phyloP scores from a whole-genome alignment of 441 rosid genomes.

The Mallotus japonicus region DNA sequence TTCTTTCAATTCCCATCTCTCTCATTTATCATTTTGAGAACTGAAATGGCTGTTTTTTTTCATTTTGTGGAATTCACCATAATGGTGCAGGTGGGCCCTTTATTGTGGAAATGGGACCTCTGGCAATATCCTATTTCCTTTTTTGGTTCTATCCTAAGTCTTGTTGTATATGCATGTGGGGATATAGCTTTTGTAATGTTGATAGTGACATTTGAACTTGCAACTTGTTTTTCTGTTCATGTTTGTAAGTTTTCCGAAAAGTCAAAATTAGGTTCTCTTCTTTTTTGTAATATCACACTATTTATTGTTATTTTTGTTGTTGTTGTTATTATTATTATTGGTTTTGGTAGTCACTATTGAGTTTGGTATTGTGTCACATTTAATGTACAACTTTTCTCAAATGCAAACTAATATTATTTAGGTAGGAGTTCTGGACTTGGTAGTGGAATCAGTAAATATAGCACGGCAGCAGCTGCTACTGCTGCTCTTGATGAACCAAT shows the following conservation, averaged over 20 bases:
- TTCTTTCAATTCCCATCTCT: not conserved
- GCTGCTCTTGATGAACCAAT: slow-evolving; percentile 47
- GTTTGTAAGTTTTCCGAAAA: not conserved
- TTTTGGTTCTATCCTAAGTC: not conserved
- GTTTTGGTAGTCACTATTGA: not conserved
- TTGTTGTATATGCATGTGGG: not conserved
- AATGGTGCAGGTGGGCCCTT: not conserved
- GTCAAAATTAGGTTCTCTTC: not conserved
- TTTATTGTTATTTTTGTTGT: not conserved
- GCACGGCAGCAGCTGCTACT: slow-evolving; percentile 33
- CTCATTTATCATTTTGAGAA: not conserved
- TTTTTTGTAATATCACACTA: not conserved
- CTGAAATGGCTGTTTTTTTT: not conserved
- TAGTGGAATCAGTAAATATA: slow-evolving; percentile 38
- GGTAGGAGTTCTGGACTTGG: slow-evolving; percentile 41
- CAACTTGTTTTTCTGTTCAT: not conserved
- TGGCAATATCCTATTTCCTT: too few relatives aligned
- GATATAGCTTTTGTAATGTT: not conserved
- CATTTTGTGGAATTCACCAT: not conserved
- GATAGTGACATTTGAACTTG: not conserved
- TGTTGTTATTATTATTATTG: not conserved
- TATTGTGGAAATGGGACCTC: not conserved
- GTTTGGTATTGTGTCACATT: not conserved
- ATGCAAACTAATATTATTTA: slow-evolving; percentile 24
- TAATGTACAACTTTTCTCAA: not conserved